Evolutionary conservation across 139 green algal species (phyloP).

Genomic region (Chlorella ohadii): DNA sequence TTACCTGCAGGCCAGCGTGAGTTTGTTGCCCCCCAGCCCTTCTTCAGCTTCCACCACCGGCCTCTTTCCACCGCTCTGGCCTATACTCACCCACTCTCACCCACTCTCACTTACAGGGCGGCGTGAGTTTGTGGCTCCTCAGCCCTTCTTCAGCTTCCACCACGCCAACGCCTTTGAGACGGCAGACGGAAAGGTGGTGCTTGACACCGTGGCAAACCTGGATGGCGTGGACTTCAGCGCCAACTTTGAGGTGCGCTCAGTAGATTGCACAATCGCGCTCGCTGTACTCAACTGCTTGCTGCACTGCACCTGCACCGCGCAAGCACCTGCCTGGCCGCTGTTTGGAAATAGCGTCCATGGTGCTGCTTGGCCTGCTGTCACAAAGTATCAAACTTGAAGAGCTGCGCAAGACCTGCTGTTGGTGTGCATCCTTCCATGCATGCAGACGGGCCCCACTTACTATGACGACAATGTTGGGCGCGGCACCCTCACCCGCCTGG

Average conservation of each 20-base stretch:
- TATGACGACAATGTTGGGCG: conserved; percentile 42
- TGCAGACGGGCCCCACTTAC: background rate
- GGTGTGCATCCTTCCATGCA: no score
- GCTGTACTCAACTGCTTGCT: no score
- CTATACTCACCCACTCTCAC: no score
- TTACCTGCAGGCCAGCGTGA: background rate
- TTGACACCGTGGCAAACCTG: conserved; percentile 43
- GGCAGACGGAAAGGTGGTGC: conserved; percentile 28
- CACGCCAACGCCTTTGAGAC: conserved; percentile 50
- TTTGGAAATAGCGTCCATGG: no score
- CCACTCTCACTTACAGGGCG: no score
- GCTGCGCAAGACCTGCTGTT: no score
- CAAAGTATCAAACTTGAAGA: no score
- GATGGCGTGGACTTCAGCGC: conserved; percentile 40
- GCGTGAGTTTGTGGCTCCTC: background rate
- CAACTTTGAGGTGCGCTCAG: conserved; percentile 35
- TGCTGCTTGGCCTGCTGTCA: no score
- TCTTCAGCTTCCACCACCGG: conserved; percentile 51
- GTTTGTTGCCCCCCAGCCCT: conserved; percentile 10
- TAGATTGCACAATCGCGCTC: no score
- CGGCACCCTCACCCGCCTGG: conserved; percentile 42
- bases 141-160: conserved; percentile 46
- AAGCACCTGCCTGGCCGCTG: no score
- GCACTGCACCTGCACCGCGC: no score
- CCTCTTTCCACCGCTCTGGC: no score